Evolutionary conservation across 768 basidiomycete species (phyloP).

Genomic region (Baorangia bicolor): DNA sequence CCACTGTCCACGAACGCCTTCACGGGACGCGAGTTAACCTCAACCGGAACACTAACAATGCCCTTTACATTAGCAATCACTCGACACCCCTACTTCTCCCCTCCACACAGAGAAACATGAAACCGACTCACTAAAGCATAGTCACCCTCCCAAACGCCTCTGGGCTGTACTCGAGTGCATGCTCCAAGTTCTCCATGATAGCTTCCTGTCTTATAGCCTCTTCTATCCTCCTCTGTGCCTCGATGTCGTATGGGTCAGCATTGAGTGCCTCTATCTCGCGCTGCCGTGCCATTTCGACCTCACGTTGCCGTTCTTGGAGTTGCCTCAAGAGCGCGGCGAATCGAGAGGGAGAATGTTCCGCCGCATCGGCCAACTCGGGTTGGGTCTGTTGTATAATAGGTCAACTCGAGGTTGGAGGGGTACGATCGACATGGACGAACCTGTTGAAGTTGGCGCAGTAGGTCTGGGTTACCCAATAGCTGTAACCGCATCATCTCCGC

Average conservation of each 20-base stretch:
- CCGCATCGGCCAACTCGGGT: slow-evolving; percentile 80
- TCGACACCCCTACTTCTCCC: neutral
- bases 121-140: slow-evolving; percentile 88
- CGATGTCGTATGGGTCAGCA: slow-evolving; percentile 87
- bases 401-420: neutral
- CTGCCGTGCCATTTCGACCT: slow-evolving; percentile 54
- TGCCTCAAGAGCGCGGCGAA: slow-evolving; percentile 76
- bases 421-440: slow-evolving; percentile 36
- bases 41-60: slow-evolving; percentile 70
- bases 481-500: slow-evolving; percentile 90
- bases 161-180: slow-evolving; percentile 91
- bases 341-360: slow-evolving; percentile 59
- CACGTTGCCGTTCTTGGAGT: slow-evolving; percentile 51
- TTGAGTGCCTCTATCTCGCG: slow-evolving; percentile 69
- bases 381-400: slow-evolving; percentile 48
- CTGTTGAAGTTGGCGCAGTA: slow-evolving; percentile 72
- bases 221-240: slow-evolving; percentile 91
- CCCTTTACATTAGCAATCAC: slow-evolving; percentile 11
- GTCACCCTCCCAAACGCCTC: slow-evolving; percentile 92
- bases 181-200: slow-evolving; percentile 88
- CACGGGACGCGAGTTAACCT: slow-evolving; percentile 87
- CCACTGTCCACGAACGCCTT: slow-evolving; percentile 99
- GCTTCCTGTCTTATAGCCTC: slow-evolving; percentile 89
- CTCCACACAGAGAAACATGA: neutral
- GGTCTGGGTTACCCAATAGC: slow-evolving; percentile 74